Conservation (phyloP, 768 basidiomycete genomes). For the Boletus bicolor region DNA sequence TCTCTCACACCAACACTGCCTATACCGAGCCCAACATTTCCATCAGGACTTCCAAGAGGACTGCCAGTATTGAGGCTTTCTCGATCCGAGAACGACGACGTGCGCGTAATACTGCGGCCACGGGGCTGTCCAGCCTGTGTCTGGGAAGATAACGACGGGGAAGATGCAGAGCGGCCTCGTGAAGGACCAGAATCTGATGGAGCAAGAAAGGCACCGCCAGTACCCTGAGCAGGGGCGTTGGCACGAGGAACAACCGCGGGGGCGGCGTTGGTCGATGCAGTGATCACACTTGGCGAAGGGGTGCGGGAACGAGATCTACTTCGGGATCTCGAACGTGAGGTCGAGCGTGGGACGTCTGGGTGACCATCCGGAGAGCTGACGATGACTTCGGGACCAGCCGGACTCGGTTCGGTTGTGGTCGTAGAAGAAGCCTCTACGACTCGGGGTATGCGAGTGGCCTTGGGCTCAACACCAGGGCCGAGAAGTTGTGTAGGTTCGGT, state of each 20-base stretch:
- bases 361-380: constrained; percentile 35
- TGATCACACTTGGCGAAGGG: constrained; percentile 38
- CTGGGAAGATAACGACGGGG: constrained; percentile 33
- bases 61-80: constrained; percentile 38
- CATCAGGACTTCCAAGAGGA: constrained; percentile 41
- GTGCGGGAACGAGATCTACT: constrained; percentile 44
- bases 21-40: constrained; percentile 24
- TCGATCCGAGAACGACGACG: constrained; percentile 54
- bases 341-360: constrained; percentile 33
- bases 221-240: constrained; percentile 8
- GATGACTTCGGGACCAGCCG: constrained; percentile 31
- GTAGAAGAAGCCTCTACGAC: constrained; percentile 17
- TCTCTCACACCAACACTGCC: constrained; percentile 35
- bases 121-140: constrained; percentile 35
- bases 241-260: constrained; percentile 12
- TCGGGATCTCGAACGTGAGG: constrained; percentile 30
- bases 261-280: constrained; percentile 10
- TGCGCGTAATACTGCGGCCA: constrained; percentile 54
- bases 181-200: constrained; percentile 24
- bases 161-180: constrained; percentile 32
- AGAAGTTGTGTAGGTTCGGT: constrained; percentile 18
- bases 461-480: constrained; percentile 18
- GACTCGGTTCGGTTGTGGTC: constrained; percentile 7
- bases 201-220: constrained; percentile 22
- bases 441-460: constrained; percentile 10